Evolutionary conservation across 2,329 filamentous ascomycete genomes (phyloP).

Genomic region (Epichloe hybrida): DNA sequence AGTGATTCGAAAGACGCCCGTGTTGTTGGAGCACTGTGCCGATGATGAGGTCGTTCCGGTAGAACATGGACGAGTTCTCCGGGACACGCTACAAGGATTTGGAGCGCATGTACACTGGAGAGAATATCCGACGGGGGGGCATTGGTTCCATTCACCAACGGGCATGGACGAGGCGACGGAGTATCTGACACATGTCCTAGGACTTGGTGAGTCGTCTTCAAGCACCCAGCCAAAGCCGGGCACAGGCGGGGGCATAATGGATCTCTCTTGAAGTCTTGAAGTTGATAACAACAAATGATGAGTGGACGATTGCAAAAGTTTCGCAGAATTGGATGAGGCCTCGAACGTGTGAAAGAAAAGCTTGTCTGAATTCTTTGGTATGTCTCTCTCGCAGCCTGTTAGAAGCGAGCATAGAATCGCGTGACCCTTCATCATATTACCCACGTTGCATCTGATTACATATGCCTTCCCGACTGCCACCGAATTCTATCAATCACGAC

Average conservation of each 20-base stretch:
- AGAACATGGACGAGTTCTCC: conserved; percentile 20
- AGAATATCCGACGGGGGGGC: conserved; percentile 28
- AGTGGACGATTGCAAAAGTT: neutral
- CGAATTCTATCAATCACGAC: neutral
- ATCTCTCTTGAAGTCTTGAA: neutral
- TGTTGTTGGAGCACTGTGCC: conserved; percentile 30
- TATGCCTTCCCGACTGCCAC: neutral
- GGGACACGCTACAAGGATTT: conserved; percentile 21
- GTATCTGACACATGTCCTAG: conserved; percentile 15
- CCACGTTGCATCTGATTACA: no score
- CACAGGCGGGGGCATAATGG: neutral
- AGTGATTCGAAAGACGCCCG: conserved; percentile 27
- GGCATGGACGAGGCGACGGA: conserved; percentile 28
- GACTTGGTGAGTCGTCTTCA: neutral
- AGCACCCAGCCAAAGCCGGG: neutral
- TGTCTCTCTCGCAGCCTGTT: neutral
- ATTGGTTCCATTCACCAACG: conserved; percentile 30
- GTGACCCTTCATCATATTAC: neutral
- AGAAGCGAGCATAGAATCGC: neutral
- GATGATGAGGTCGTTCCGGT: conserved; percentile 30
- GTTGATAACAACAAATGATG: neutral
- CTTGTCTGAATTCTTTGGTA: no score
- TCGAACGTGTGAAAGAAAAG: no score
- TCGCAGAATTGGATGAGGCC: no score
- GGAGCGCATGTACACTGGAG: conserved; percentile 26